These are phyloP conservation scores for Larix sibirica DNA, from an alignment of 83 land plant genomes.

Conservation along the genomic window DNA sequence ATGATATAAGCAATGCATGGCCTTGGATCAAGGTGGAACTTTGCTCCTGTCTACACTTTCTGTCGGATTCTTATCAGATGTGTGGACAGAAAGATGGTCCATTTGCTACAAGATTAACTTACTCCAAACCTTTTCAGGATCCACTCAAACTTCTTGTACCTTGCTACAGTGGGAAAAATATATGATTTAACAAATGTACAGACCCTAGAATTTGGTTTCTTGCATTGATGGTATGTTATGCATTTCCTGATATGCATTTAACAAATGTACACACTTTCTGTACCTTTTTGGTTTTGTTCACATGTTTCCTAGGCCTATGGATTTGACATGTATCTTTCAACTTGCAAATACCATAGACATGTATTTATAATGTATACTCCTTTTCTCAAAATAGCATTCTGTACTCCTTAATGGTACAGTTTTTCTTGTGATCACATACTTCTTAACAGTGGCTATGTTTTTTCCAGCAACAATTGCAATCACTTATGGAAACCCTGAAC, in stretches of 20 bases:
- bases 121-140: too few species aligned
- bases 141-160: too few species aligned
- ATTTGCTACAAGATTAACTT: too few species aligned
- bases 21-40: too few species aligned
- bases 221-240: background rate
- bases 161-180: too few species aligned
- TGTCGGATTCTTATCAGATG: too few species aligned
- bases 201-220: background rate
- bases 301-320: background rate
- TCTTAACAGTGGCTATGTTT: background rate
- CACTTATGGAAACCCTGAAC: slow-evolving; percentile 84
- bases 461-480: slow-evolving; percentile 86
- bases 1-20: too few species aligned
- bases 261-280: background rate
- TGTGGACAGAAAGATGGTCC: too few species aligned
- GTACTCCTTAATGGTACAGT: background rate
- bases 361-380: background rate
- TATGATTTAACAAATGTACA: too few species aligned
- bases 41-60: too few species aligned
- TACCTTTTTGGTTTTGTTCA: background rate
- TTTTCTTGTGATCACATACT: background rate
- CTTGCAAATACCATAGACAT: background rate
- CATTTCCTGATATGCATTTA: background rate
- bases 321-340: background rate
- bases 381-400: background rate